Evolutionary conservation across 768 basidiomycete genomes (phyloP).

Genomic region (Scleroderma bovista): DNA sequence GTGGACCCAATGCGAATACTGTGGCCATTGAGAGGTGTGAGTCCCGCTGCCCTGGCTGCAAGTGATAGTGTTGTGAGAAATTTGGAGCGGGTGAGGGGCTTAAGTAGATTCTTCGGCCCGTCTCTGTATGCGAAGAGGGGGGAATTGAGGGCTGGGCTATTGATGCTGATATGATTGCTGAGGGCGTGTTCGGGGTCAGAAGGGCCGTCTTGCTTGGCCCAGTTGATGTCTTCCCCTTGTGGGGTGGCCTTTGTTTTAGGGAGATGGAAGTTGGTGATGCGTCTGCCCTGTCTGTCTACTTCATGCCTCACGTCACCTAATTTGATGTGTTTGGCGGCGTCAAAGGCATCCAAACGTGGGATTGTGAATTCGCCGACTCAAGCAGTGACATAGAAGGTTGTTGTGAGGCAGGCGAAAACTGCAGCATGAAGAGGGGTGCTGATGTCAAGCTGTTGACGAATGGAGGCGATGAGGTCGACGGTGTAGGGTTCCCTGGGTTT

Average conservation of each 20-base stretch:
- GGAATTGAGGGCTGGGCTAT: slow-evolving; percentile 13
- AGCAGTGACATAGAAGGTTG: too few species aligned
- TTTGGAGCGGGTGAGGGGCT: slow-evolving; percentile 22
- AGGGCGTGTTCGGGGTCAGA: slow-evolving; percentile 6
- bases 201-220: slow-evolving; percentile 4
- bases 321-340: background rate
- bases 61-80: slow-evolving; percentile 23
- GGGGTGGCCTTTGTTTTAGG: background rate
- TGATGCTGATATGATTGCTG: slow-evolving; percentile 18
- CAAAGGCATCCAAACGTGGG: background rate
- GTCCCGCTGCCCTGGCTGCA: slow-evolving; percentile 3
- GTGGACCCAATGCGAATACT: slow-evolving; percentile 27
- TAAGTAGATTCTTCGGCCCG: too few species aligned
- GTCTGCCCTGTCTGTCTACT: slow-evolving; percentile 11
- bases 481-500: background rate
- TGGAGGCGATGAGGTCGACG: background rate
- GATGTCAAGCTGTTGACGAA: slow-evolving; percentile 18
- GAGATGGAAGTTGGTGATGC: slow-evolving; percentile 19
- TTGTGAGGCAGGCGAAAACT: slow-evolving; percentile 27
- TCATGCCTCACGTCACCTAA: too few species aligned
- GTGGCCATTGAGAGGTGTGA: slow-evolving; percentile 18
- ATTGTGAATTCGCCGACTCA: background rate
- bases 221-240: slow-evolving; percentile 15
- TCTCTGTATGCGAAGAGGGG: background rate
- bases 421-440: slow-evolving; percentile 29